These are phyloP conservation scores for Saprolegnia diclina DNA, from an alignment of 352 stramenopile species.

Conservation along the genomic window DNA sequence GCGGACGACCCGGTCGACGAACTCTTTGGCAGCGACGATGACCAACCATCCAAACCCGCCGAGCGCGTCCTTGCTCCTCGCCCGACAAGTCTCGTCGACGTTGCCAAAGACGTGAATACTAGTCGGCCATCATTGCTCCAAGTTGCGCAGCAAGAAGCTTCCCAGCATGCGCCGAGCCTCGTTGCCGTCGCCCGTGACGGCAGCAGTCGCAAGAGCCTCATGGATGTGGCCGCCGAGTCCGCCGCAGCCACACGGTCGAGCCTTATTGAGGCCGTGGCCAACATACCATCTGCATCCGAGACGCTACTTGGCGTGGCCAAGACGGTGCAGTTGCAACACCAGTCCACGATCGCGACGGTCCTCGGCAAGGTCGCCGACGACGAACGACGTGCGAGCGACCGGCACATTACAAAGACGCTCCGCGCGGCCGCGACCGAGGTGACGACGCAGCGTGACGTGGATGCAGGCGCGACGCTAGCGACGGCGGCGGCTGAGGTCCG, in stretches of 20 bases:
- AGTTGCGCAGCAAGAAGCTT: not conserved
- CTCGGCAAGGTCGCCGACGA: slow-evolving; percentile 11
- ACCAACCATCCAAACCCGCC: not conserved
- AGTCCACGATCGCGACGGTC: slow-evolving; percentile 15
- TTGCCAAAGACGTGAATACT: not conserved
- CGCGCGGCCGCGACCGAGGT: slow-evolving; percentile 38
- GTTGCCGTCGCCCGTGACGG: not conserved
- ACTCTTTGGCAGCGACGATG: not conserved
- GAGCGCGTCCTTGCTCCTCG: not conserved
- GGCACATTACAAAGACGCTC: slow-evolving; percentile 34
- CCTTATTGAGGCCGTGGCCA: slow-evolving; percentile 7
- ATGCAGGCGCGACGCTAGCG: not conserved
- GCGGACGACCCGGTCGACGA: not conserved
- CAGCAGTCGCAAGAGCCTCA: slow-evolving; percentile 1
- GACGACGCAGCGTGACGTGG: slow-evolving; percentile 13
- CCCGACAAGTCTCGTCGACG: not conserved
- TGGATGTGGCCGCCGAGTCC: slow-evolving; percentile 11
- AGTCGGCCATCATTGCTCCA: not conserved
- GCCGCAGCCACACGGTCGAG: not conserved
- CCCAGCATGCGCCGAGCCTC: not conserved
- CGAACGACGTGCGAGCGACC: not conserved
- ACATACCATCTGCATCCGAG: not conserved
- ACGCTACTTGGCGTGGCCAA: slow-evolving; percentile 3
- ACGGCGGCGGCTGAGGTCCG: slow-evolving; percentile 27
- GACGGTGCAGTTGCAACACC: not conserved